Percentiles rank a stretch among this genome's conserved stretches.
phyloP scores from a whole-genome alignment of 768 basidiomycete species.

The Psilocybe sp. region DNA sequence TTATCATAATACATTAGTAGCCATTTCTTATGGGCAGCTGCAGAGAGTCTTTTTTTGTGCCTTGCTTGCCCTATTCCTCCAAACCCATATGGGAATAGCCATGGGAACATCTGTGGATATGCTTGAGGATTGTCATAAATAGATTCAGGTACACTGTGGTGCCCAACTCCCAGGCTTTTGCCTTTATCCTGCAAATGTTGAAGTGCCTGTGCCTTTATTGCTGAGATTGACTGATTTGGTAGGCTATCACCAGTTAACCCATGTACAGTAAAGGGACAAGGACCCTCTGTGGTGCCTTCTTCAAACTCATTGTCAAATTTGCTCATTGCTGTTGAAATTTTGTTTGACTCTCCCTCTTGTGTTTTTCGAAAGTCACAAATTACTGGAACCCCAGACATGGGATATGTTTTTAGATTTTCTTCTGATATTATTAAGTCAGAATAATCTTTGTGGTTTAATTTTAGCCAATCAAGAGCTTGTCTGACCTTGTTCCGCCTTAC shows the following conservation, averaged over 20 bases:
- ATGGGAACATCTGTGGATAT: too few relatives aligned
- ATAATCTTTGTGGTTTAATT: conserved; percentile 32
- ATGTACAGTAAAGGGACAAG: conserved; percentile 37
- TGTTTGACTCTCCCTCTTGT: conserved; percentile 11
- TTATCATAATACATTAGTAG: too few relatives aligned
- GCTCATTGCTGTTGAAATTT: conserved; percentile 21
- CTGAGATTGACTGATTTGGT: conserved; percentile 11
- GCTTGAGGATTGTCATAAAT: too few relatives aligned
- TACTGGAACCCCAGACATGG: conserved; percentile 18
- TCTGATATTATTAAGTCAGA: conserved; percentile 25
- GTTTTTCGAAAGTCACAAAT: conserved; percentile 19
- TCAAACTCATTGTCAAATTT: conserved; percentile 25
- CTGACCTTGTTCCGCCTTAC: conserved; percentile 23
- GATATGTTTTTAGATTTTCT: conserved; percentile 22
- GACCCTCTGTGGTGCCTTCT: conserved; percentile 24
- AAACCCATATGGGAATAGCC: conserved; percentile 38
- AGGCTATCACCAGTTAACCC: conserved; percentile 27
- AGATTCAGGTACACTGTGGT: too few relatives aligned
- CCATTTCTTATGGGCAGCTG: too few relatives aligned
- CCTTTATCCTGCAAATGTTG: conserved; percentile 23
- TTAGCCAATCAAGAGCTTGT: conserved; percentile 31
- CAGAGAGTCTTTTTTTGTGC: conserved; percentile 10
- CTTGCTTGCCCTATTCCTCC: conserved; percentile 28
- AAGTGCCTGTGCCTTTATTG: conserved; percentile 21
- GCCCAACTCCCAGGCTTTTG: conserved; percentile 26